phyloP scores from a whole-genome alignment of 306 rosid species.

The Inga oerstediana region DNA sequence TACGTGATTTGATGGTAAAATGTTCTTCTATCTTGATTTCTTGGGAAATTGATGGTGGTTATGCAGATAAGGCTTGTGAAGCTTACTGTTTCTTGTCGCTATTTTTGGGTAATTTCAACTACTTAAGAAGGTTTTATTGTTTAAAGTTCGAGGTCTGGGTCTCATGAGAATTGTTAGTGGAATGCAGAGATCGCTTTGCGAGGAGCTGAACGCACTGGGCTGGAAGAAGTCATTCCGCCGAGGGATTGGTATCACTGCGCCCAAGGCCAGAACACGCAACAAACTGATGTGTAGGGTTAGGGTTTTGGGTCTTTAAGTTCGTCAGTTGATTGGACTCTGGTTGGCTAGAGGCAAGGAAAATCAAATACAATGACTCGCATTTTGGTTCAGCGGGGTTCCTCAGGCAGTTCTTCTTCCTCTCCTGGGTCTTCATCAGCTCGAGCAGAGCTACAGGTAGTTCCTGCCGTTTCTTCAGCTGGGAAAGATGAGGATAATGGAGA shows the following conservation, averaged over 20 bases:
- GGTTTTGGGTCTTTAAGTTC: conserved; percentile 37
- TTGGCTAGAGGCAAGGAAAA: conserved; percentile 22
- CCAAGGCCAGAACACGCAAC: conserved; percentile 92
- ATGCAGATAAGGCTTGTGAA: conserved; percentile 59
- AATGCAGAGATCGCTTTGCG: conserved; percentile 81
- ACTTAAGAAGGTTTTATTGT: conserved; percentile 77
- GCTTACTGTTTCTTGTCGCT: conserved; percentile 14
- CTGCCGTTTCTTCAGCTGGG: conserved; percentile 39
- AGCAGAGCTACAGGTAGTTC: conserved; percentile 51
- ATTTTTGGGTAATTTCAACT: conserved; percentile 64
- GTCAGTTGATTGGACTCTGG: conserved; percentile 2
- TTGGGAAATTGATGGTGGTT: conserved; percentile 43
- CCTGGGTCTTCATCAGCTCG: conserved; percentile 52
- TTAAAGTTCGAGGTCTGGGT: conserved; percentile 84
- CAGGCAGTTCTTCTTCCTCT: conserved; percentile 43
- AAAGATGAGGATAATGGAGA: conserved; percentile 70
- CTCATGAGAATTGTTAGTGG: conserved; percentile 84
- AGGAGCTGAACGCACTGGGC: conserved; percentile 65
- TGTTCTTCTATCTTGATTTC: conserved; percentile 33
- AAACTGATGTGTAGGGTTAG: conserved; percentile 46
- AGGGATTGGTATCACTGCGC: conserved; percentile 84
- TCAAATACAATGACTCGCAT: conserved; percentile 71
- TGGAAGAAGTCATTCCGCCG: conserved; percentile 70
- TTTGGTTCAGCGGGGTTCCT: conserved; percentile 76
- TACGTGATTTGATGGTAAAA: background rate